A percentile compares a stretch with the other conserved stretches of the same genome.
These are phyloP conservation scores for Rubus idaeus DNA, from an alignment of 306 rosid genomes.

Conservation along the genomic window DNA sequence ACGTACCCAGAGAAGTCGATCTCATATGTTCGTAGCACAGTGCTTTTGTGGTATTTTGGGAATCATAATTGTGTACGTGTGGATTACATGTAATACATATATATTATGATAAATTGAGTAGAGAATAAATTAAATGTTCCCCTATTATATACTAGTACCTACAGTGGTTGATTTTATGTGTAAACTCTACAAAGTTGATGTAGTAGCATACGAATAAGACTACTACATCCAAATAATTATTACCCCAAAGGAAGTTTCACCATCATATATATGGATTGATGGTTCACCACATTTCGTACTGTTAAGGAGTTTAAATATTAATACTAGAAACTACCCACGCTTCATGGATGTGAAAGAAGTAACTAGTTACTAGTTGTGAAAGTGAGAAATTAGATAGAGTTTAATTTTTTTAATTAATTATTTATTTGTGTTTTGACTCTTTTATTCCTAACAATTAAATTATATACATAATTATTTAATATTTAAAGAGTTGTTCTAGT, in stretches of 20 bases:
- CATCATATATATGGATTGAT: no score
- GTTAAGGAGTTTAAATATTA: background rate
- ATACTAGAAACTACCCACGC: no score
- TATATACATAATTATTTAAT: no score
- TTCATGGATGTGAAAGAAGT: no score
- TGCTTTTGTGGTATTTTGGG: background rate
- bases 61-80: background rate
- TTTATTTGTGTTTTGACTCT: no score
- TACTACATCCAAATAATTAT: no score
- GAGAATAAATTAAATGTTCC: background rate
- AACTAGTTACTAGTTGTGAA: no score
- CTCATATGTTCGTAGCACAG: background rate
- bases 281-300: background rate
- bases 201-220: background rate
- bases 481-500: no score
- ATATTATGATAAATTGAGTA: background rate
- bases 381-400: no score
- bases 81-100: background rate
- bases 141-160: background rate
- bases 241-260: background rate
- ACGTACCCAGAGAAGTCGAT: background rate
- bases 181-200: background rate
- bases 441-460: no score
- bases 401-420: no score
- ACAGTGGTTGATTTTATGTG: background rate